Percentiles rank a stretch among this genome's conserved stretches.
These are phyloP conservation scores for Chimonanthus salicifolius DNA, from an alignment of 164 flowering plant species.

Conservation along the genomic window DNA sequence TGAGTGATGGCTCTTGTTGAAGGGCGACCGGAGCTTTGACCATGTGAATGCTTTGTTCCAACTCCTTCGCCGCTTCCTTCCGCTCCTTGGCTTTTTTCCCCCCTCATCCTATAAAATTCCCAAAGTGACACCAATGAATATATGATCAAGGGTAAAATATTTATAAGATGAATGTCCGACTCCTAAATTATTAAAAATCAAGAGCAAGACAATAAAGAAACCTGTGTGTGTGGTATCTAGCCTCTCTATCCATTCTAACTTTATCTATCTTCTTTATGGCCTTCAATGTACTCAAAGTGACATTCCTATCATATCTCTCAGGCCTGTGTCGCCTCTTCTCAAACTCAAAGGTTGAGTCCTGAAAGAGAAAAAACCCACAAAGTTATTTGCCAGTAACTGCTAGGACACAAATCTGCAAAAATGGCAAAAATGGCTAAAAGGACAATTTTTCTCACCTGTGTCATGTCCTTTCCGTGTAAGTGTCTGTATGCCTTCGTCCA, in stretches of 20 bases:
- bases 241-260: slow-evolving; percentile 17
- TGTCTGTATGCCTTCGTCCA: slow-evolving; percentile 93
- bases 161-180: not conserved
- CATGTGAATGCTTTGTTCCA: slow-evolving; percentile 50
- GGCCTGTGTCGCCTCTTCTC: slow-evolving; percentile 30
- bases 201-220: not conserved
- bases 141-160: not conserved
- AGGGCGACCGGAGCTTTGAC: slow-evolving; percentile 50
- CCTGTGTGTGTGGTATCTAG: slow-evolving; percentile 15
- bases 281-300: slow-evolving; percentile 22
- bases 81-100: slow-evolving; percentile 16
- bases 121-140: too few species aligned
- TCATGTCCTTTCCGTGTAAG: slow-evolving; percentile 88
- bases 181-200: not conserved
- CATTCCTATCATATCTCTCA: slow-evolving; percentile 25
- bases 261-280: slow-evolving; percentile 26
- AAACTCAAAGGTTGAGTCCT: slow-evolving; percentile 30
- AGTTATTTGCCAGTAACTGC: not conserved
- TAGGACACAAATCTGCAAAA: too few species aligned
- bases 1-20: slow-evolving; percentile 36
- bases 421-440: not conserved
- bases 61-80: slow-evolving; percentile 30
- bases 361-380: not conserved
- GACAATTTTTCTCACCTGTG: slow-evolving; percentile 42
- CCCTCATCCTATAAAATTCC: slow-evolving; percentile 18